Percentiles rank a stretch among this genome's conserved stretches.
phyloP scores from a whole-genome alignment of 2,329 filamentous ascomycete genomes.

The Colletotrichum horii region DNA sequence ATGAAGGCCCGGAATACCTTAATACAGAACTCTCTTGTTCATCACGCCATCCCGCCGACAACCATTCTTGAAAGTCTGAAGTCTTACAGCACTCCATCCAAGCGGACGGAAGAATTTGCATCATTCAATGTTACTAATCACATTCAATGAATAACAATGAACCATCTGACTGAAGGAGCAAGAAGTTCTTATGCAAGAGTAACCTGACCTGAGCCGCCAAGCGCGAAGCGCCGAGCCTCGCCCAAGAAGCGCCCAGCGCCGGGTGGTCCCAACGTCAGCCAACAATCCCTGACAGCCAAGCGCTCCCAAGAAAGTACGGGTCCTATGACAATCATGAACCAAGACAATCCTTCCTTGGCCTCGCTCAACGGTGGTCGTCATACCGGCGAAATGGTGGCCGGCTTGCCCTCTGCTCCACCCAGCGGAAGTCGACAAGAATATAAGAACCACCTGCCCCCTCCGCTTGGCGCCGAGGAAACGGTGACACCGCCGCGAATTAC shows the following conservation, averaged over 20 bases:
- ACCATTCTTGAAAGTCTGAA: not conserved
- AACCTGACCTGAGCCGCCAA: slow-evolving; percentile 8
- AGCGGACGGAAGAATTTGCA: not conserved
- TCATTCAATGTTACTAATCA: not conserved
- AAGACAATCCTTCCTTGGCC: slow-evolving; percentile 6
- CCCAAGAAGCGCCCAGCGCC: slow-evolving; percentile 14
- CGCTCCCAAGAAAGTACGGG: not conserved
- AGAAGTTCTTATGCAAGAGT: not conserved
- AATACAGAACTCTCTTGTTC: not conserved
- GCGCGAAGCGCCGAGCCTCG: slow-evolving; percentile 12
- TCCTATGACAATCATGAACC: not conserved
- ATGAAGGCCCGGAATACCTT: not conserved
- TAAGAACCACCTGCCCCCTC: not conserved
- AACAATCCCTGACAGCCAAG: slow-evolving; percentile 7
- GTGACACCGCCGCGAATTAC: not conserved
- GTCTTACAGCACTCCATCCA: not conserved
- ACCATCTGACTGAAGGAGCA: not conserved
- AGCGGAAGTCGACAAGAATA: not conserved
- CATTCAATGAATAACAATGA: not conserved
- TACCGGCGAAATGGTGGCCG: not conserved
- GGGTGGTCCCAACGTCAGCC: not conserved
- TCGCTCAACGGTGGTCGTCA: not conserved
- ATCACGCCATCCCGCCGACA: not conserved
- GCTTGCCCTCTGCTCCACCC: not conserved
- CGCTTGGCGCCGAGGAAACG: slow-evolving; percentile 15